Percentiles rank a stretch among this genome's conserved stretches.
Conservation (phyloP, 805 yeast genomes). For the Myxozyma vanderwaltii region DNA sequence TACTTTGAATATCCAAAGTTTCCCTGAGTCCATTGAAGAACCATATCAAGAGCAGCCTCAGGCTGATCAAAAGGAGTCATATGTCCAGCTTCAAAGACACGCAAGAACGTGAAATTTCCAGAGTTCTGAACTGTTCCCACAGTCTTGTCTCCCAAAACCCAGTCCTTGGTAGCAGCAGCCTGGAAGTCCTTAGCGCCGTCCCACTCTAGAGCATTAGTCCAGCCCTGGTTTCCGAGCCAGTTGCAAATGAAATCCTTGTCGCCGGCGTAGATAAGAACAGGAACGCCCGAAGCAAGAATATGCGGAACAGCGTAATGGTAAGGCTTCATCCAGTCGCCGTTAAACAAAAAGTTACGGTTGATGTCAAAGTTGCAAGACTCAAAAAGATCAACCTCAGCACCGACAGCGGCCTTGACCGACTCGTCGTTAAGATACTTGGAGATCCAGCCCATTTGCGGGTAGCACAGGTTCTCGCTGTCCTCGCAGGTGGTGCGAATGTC, state of each 20-base stretch:
- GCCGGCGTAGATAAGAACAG: constrained; percentile 90
- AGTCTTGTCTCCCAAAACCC: constrained; percentile 48
- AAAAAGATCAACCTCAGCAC: constrained; percentile 83
- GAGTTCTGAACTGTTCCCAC: constrained; percentile 78
- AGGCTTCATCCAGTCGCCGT: constrained; percentile 93
- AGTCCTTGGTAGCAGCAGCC: constrained; percentile 42
- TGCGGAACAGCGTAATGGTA: constrained; percentile 68
- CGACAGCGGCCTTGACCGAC: constrained; percentile 76
- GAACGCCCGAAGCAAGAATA: constrained; percentile 69
- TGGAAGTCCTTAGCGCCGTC: constrained; percentile 57
- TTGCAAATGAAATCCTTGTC: constrained; percentile 96
- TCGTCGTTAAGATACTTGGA: constrained; percentile 77
- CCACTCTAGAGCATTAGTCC: constrained; percentile 79
- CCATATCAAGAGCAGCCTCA: constrained; percentile 71
- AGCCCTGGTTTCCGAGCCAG: constrained; percentile 91
- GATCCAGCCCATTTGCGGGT: constrained; percentile 73
- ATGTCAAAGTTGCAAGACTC: constrained; percentile 78
- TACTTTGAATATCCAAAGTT: constrained; percentile 46
- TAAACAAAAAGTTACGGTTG: constrained; percentile 74
- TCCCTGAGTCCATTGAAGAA: constrained; percentile 82
- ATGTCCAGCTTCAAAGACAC: constrained; percentile 90
- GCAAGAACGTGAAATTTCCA: constrained; percentile 73
- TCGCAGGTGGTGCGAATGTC: constrained; percentile 86
- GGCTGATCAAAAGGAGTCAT: constrained; percentile 96
- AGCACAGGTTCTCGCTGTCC: constrained; percentile 66